Percentiles rank a stretch among this genome's conserved stretches.
These are phyloP conservation scores for Apiospora rasikravindrae DNA, from an alignment of 2,329 filamentous ascomycete species.

Conservation along the genomic window DNA sequence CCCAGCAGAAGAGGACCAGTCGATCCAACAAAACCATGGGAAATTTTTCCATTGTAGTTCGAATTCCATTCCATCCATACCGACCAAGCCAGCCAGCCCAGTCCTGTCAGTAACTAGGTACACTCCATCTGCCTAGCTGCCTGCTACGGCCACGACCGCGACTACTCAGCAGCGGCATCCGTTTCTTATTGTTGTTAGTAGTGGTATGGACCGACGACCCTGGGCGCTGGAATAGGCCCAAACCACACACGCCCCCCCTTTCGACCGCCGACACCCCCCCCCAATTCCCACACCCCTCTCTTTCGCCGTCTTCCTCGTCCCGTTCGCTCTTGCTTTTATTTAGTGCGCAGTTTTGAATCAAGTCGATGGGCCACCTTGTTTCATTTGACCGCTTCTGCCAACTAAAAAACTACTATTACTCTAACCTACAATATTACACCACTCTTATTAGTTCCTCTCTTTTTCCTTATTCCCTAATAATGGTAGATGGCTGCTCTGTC, in stretches of 20 bases:
- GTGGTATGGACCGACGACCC: not conserved
- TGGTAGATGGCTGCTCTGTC: slow-evolving; percentile 27
- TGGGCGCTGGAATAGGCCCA: slow-evolving; percentile 3
- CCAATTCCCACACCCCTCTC: slow-evolving; percentile 14
- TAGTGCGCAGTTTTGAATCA: slow-evolving; percentile 26
- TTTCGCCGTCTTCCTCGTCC: slow-evolving; percentile 19
- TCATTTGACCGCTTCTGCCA: slow-evolving; percentile 22
- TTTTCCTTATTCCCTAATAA: slow-evolving; percentile 18
- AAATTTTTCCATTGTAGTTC: slow-evolving; percentile 15
- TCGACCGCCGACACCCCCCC: not conserved
- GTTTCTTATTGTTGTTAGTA: not conserved
- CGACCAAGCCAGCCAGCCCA: not conserved
- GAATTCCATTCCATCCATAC: slow-evolving; percentile 13
- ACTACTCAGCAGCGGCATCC: not conserved
- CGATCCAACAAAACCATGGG: slow-evolving; percentile 2
- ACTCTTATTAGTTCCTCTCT: slow-evolving; percentile 20
- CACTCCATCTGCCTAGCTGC: not conserved
- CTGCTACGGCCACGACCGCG: not conserved
- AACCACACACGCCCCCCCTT: slow-evolving; percentile 4
- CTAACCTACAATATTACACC: slow-evolving; percentile 15
- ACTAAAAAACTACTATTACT: slow-evolving; percentile 17
- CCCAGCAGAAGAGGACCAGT: not conserved
- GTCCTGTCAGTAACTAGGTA: slow-evolving; percentile 6
- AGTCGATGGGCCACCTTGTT: slow-evolving; percentile 23
- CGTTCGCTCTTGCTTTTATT: slow-evolving; percentile 23